Percentiles rank a stretch among this genome's conserved stretches.
phyloP scores from a whole-genome alignment of 768 basidiomycete genomes.

The Mycena crocata region DNA sequence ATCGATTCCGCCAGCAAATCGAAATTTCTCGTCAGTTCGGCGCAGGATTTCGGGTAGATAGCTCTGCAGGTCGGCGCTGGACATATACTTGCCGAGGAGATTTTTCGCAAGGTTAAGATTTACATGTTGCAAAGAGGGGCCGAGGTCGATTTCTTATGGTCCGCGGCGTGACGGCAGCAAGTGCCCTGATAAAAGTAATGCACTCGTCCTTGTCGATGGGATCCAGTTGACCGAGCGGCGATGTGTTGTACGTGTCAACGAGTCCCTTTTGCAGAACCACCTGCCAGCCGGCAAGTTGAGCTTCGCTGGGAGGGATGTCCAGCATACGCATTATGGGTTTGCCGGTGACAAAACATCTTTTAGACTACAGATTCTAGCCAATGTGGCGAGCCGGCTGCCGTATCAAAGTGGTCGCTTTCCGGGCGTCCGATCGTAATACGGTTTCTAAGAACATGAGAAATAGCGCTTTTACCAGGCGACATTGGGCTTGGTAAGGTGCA shows the following conservation, averaged over 20 bases:
- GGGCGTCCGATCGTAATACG: no score
- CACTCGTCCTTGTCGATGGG: conserved; percentile 25
- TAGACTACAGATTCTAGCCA: conserved; percentile 32
- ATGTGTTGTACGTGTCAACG: conserved; percentile 31
- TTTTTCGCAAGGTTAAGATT: conserved; percentile 8
- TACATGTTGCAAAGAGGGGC: conserved; percentile 7
- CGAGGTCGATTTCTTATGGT: conserved; percentile 40
- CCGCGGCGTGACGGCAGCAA: conserved; percentile 38
- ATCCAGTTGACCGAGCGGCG: conserved; percentile 9
- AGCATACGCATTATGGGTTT: conserved; percentile 17
- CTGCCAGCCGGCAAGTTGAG: conserved; percentile 37
- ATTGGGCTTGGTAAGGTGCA: not conserved
- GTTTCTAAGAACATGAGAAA: no score
- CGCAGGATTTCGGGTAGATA: conserved; percentile 12
- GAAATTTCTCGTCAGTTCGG: conserved; percentile 4
- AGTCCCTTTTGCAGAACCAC: not conserved
- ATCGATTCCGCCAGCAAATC: conserved; percentile 20
- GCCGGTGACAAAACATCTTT: not conserved
- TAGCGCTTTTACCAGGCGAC: no score
- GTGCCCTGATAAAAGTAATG: conserved; percentile 22
- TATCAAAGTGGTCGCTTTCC: not conserved
- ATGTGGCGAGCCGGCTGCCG: conserved; percentile 31
- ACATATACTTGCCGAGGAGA: conserved; percentile 3
- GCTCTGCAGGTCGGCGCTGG: not conserved
- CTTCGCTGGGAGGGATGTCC: conserved; percentile 37